Evolutionary conservation across 1,139 yeast genomes (phyloP).

Genomic region (Scheffersomyces cryptocercus): DNA sequence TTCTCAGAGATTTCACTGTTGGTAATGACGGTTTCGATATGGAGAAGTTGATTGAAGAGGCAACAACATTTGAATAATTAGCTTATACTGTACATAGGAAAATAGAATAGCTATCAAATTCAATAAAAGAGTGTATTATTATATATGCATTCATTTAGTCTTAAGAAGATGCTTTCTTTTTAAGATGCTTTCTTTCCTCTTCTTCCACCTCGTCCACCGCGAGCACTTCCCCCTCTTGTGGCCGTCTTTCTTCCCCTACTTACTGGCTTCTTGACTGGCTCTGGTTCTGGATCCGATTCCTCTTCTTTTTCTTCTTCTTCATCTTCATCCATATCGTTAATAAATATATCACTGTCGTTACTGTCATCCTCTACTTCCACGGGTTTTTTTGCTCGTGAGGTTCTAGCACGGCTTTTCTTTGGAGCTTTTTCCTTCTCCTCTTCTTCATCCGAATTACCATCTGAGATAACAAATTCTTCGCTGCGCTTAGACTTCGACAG

Average conservation of each 20-base stretch:
- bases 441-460: neutral
- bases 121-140: too few species aligned
- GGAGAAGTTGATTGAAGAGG: conserved; percentile 66
- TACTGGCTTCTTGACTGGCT: neutral
- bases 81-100: neutral
- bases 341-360: neutral
- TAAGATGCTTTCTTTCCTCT: too few species aligned
- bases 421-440: conserved; percentile 1
- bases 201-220: too few species aligned
- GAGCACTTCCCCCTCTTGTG: neutral
- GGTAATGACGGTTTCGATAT: conserved; percentile 68
- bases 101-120: too few species aligned
- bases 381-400: conserved; percentile 4
- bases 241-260: neutral
- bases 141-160: too few species aligned
- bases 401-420: conserved; percentile 2
- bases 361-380: conserved; percentile 1
- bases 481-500: neutral
- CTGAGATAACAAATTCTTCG: neutral
- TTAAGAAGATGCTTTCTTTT: too few species aligned
- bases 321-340: neutral
- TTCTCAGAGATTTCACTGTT: conserved; percentile 66
- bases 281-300: conserved; percentile 4
- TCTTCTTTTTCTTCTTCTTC: neutral
- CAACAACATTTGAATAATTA: conserved; percentile 62